Evolutionary conservation across 2,329 filamentous ascomycete genomes (phyloP).

Genomic region (Chaetomium strumarium): DNA sequence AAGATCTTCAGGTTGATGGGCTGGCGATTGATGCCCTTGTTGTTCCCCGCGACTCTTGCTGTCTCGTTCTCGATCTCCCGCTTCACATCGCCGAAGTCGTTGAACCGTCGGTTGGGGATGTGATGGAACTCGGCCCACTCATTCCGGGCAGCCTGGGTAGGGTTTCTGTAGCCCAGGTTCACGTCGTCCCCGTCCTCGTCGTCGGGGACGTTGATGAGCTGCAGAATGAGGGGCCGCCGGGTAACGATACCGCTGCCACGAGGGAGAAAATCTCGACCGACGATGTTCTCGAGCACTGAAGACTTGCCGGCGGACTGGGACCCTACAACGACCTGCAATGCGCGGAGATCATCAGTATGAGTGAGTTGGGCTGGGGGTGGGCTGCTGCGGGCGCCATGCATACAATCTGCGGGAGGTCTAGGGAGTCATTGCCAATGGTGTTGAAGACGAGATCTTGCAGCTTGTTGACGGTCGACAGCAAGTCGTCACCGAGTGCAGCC

Average conservation of each 20-base stretch:
- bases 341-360: constrained; percentile 20
- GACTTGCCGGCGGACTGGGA: constrained; percentile 98
- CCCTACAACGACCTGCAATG: constrained; percentile 80
- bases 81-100: constrained; percentile 94
- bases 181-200: constrained; percentile 64
- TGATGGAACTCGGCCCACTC: constrained; percentile 97
- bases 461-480: constrained; percentile 95
- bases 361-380: constrained; percentile 8
- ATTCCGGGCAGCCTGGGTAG: constrained; percentile 59
- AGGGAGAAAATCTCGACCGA: constrained; percentile 93
- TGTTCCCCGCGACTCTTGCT: constrained; percentile 60
- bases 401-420: constrained; percentile 98
- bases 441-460: constrained; percentile 98
- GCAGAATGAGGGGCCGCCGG: constrained; percentile 85
- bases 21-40: constrained; percentile 96
- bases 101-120: constrained; percentile 84
- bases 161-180: constrained; percentile 68
- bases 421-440: constrained; percentile 96
- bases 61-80: constrained; percentile 92
- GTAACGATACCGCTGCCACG: constrained; percentile 97
- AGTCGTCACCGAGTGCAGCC: constrained; percentile 92
- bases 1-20: constrained; percentile 99
- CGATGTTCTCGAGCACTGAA: constrained; percentile 97
- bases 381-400: constrained; percentile 30
- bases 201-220: constrained; percentile 92